Evolutionary conservation across 768 basidiomycete genomes (phyloP).

Genomic region (Lactarius hatsudake): DNA sequence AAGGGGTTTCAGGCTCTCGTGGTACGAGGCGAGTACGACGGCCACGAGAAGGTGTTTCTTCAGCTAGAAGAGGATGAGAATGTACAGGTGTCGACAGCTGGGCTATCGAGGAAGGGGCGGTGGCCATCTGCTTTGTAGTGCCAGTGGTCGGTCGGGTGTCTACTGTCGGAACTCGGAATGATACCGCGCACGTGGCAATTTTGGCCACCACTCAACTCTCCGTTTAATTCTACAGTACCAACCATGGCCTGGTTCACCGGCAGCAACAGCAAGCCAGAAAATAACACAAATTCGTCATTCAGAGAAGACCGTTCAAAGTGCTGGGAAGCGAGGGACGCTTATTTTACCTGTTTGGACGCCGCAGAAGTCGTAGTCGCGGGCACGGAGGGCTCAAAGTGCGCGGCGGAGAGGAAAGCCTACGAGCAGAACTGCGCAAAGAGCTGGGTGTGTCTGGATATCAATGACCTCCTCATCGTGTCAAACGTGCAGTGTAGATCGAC

Average conservation of each 20-base stretch:
- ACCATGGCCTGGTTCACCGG: slow-evolving; percentile 40
- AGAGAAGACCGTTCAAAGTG: slow-evolving; percentile 74
- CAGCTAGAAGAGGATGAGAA: slow-evolving; percentile 68
- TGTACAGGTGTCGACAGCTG: slow-evolving; percentile 51
- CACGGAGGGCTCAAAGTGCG: slow-evolving; percentile 62
- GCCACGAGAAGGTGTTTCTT: slow-evolving; percentile 43
- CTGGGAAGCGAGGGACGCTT: slow-evolving; percentile 82
- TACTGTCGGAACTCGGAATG: background rate
- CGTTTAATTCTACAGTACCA: background rate
- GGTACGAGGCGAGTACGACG: slow-evolving; percentile 46
- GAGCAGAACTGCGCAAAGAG: slow-evolving; percentile 79
- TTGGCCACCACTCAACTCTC: background rate
- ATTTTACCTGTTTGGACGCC: slow-evolving; percentile 80
- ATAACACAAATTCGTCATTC: slow-evolving; percentile 38
- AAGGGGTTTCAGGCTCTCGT: slow-evolving; percentile 34
- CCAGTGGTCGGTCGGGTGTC: background rate
- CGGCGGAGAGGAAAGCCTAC: slow-evolving; percentile 55
- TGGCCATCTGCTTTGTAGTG: slow-evolving; percentile 16
- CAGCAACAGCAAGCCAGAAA: slow-evolving; percentile 38
- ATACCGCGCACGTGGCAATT: slow-evolving; percentile 10
- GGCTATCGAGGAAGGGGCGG: slow-evolving; percentile 31
- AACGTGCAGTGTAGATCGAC: slow-evolving; percentile 58
- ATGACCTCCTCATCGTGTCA: background rate
- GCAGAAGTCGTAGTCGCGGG: slow-evolving; percentile 70
- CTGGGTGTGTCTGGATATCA: slow-evolving; percentile 59